Conservation (phyloP, 768 basidiomycete genomes). For the Gymnopilus dilepis region DNA sequence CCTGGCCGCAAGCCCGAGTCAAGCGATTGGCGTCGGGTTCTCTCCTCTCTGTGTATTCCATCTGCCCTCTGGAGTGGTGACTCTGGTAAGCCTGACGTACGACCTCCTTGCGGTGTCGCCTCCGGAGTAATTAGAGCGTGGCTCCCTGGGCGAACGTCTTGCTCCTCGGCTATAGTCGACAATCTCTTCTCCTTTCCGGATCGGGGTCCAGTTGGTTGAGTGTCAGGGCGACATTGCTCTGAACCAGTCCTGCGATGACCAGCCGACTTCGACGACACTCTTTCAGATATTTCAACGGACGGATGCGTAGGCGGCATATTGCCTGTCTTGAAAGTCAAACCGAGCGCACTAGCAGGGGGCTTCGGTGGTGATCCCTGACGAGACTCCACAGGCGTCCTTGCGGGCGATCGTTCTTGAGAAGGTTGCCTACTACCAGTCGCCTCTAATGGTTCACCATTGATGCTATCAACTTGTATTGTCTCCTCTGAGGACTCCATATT, state of each 20-base stretch:
- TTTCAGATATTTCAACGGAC: neutral
- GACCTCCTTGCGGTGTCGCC: neutral
- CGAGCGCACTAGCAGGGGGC: neutral
- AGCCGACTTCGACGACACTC: neutral
- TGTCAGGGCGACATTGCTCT: neutral
- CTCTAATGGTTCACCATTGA: too few species aligned
- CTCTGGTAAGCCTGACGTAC: neutral
- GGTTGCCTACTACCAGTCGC: neutral
- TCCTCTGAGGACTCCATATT: too few species aligned
- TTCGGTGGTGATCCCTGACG: neutral
- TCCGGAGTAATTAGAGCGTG: neutral
- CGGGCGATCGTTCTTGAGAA: neutral
- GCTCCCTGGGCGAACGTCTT: too few species aligned
- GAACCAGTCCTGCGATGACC: neutral
- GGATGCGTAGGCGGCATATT: too few species aligned
- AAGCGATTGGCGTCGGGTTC: neutral
- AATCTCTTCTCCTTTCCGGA: neutral
- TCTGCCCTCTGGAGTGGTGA: too few species aligned
- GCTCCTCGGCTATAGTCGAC: neutral
- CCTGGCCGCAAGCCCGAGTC: neutral
- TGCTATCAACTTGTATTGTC: too few species aligned
- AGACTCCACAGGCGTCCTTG: neutral
- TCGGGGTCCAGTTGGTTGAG: neutral
- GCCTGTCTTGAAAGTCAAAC: neutral
- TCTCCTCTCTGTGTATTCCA: neutral